Evolutionary conservation across 2,329 filamentous ascomycete genomes (phyloP).

Genomic region (Coniochaeta pulveracea): DNA sequence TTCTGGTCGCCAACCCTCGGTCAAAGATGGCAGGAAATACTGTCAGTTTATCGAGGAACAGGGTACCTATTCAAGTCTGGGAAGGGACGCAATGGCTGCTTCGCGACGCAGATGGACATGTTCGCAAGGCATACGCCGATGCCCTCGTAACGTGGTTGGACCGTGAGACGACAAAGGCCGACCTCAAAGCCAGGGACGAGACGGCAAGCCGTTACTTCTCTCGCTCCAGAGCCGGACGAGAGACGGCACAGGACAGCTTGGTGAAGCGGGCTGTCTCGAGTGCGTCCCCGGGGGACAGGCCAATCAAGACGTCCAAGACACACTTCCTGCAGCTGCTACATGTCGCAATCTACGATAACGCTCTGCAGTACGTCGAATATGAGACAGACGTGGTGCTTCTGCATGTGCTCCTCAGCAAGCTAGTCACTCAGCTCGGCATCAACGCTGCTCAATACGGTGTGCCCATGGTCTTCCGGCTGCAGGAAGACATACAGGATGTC

Average conservation of each 20-base stretch:
- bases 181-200: conserved; percentile 52
- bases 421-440: conserved; percentile 69
- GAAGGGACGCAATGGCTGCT: conserved; percentile 94
- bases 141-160: conserved; percentile 76
- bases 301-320: conserved; percentile 40
- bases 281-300: conserved; percentile 50
- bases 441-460: conserved; percentile 70
- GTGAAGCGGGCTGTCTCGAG: conserved; percentile 58
- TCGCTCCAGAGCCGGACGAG: conserved; percentile 27
- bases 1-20: conserved; percentile 67
- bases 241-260: conserved; percentile 27
- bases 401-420: conserved; percentile 62
- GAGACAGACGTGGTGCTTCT: conserved; percentile 68
- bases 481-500: conserved; percentile 66
- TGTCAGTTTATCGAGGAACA: conserved; percentile 59
- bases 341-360: conserved; percentile 80
- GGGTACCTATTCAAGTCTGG: conserved; percentile 75
- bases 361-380: conserved; percentile 58
- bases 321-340: conserved; percentile 76
- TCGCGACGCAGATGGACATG: conserved; percentile 63
- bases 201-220: conserved; percentile 32
- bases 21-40: conserved; percentile 45
- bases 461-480: conserved; percentile 80
- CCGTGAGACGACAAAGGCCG: conserved; percentile 59
- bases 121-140: conserved; percentile 78